Conservation (phyloP, 1,139 yeast species). For the Kodamaea alishanica region DNA sequence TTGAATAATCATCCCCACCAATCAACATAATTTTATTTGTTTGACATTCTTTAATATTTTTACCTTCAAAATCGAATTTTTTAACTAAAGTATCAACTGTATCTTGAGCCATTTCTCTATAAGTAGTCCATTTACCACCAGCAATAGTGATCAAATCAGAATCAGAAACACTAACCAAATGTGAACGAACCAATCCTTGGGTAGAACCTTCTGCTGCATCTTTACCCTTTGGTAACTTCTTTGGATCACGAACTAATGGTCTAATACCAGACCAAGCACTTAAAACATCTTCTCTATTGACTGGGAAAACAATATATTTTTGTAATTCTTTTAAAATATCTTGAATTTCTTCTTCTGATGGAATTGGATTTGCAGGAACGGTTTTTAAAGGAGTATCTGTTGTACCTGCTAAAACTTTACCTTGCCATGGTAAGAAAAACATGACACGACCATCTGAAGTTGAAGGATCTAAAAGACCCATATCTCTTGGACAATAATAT, state of each 20-base stretch:
- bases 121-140: constrained; percentile 98
- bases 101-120: constrained; percentile 97
- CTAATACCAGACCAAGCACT: constrained; percentile 98
- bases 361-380: constrained; percentile 81
- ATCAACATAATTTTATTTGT: constrained; percentile 62
- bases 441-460: constrained; percentile 95
- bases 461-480: constrained; percentile 88
- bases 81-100: constrained; percentile 75
- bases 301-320: constrained; percentile 85
- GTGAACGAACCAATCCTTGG: constrained; percentile 88
- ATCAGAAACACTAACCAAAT: constrained; percentile 68
- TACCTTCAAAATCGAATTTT: constrained; percentile 40
- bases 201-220: constrained; percentile 48
- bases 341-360: constrained; percentile 84
- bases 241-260: constrained; percentile 89
- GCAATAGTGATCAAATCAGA: constrained; percentile 83
- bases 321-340: constrained; percentile 86
- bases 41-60: constrained; percentile 50
- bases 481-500: constrained; percentile 80
- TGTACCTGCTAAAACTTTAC: constrained; percentile 93
- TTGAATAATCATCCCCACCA: constrained; percentile 71
- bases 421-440: constrained; percentile 98
- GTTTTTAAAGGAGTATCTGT: constrained; percentile 78
- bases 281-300: constrained; percentile 82
- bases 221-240: constrained; percentile 47